Conservation (phyloP, 2,329 filamentous ascomycete species). For the Claviceps spartinae region DNA sequence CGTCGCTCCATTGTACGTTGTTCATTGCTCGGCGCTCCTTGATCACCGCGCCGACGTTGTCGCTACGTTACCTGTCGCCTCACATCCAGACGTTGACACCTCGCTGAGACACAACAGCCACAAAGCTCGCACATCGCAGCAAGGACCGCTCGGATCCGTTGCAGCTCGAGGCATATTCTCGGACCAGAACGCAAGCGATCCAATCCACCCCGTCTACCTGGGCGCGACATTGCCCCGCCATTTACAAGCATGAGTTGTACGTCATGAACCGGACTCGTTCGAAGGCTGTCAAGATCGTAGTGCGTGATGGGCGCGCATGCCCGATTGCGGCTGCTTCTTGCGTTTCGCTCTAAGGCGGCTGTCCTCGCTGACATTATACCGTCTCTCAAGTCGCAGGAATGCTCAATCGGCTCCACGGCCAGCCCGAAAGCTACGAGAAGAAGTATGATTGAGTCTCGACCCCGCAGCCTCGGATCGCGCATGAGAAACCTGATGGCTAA, state of each 20-base stretch:
- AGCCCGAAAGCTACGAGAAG: slow-evolving; percentile 97
- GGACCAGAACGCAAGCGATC: background rate
- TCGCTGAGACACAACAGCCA: background rate
- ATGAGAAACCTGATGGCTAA: slow-evolving; percentile 2
- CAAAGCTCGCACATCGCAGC: background rate
- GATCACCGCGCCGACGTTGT: background rate
- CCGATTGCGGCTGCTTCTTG: background rate
- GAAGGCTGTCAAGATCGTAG: background rate
- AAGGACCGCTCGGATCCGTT: background rate
- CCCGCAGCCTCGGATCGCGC: slow-evolving; percentile 14
- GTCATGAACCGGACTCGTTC: slow-evolving; percentile 8
- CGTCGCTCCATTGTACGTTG: no score
- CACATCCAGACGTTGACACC: background rate
- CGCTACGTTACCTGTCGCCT: background rate
- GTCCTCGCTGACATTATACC: background rate
- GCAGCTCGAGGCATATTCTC: background rate
- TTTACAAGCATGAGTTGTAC: slow-evolving; percentile 19
- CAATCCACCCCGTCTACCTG: background rate
- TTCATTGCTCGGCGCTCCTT: background rate
- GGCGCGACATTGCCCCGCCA: slow-evolving; percentile 14
- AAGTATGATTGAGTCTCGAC: slow-evolving; percentile 46
- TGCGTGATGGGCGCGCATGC: background rate
- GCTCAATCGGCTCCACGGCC: slow-evolving; percentile 90
- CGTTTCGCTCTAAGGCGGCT: background rate
- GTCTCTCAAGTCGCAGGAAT: slow-evolving; percentile 58